These are phyloP conservation scores for Phytophthora tubulina DNA, from an alignment of 352 stramenopile genomes.

Conservation along the genomic window DNA sequence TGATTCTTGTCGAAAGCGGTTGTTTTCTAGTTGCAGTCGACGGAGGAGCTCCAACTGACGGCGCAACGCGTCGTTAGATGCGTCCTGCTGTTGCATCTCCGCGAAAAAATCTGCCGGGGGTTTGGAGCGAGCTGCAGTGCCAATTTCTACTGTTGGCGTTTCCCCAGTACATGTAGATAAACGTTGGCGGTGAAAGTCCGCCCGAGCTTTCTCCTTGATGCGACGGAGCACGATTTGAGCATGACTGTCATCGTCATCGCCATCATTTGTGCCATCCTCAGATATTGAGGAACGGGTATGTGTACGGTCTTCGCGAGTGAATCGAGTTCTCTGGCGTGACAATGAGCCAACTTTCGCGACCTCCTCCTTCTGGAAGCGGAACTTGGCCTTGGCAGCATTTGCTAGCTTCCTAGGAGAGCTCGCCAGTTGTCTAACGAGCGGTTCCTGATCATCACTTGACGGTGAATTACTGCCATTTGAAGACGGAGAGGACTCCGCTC, in stretches of 20 bases:
- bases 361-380: conserved; percentile 9
- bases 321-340: conserved; percentile 11
- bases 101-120: conserved; percentile 26
- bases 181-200: conserved; percentile 43
- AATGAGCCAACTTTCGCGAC: background rate
- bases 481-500: conserved; percentile 25
- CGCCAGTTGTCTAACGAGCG: background rate
- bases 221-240: conserved; percentile 40
- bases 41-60: conserved; percentile 78
- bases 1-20: conserved; percentile 68
- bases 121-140: background rate
- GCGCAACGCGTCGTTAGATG: conserved; percentile 70
- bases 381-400: conserved; percentile 9
- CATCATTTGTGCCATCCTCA: conserved; percentile 16
- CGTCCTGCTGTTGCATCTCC: conserved; percentile 62
- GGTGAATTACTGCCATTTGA: conserved; percentile 12
- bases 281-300: background rate
- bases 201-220: conserved; percentile 52
- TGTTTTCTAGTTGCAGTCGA: conserved; percentile 77
- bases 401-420: conserved; percentile 11
- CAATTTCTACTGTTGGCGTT: conserved; percentile 4
- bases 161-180: conserved; percentile 9
- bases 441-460: conserved; percentile 13
- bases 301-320: background rate
- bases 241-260: conserved; percentile 37